These are phyloP conservation scores for Trametes villosa DNA, from an alignment of 768 basidiomycete genomes.

Conservation along the genomic window DNA sequence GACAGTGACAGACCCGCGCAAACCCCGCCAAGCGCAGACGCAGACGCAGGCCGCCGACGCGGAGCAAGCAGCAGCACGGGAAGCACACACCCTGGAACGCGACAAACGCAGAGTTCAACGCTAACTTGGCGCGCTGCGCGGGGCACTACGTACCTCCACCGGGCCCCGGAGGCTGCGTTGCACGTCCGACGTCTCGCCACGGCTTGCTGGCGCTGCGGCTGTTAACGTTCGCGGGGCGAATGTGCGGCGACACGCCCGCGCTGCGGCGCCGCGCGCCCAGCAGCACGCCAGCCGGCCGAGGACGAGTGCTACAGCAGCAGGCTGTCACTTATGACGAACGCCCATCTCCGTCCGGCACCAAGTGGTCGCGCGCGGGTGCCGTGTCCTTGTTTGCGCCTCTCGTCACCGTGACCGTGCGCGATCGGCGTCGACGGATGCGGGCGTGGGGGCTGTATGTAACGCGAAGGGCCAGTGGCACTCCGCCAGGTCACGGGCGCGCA, in stretches of 20 bases:
- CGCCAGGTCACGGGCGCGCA: conserved; percentile 5
- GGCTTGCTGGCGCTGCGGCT: neutral
- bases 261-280: neutral
- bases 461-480: conserved; percentile 5
- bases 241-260: neutral
- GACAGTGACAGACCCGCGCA: conserved; percentile 12
- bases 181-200: too few relatives aligned
- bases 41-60: neutral
- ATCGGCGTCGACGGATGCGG: conserved; percentile 14
- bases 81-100: neutral
- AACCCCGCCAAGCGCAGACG: neutral
- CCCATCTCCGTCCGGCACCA: conserved; percentile 3
- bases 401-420: neutral
- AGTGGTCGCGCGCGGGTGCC: neutral
- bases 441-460: neutral
- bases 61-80: conserved; percentile 1
- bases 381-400: neutral
- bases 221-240: neutral
- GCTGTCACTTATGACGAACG: neutral
- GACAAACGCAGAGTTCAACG: too few relatives aligned
- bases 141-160: neutral
- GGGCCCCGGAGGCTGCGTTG: neutral
- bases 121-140: conserved; percentile 3
- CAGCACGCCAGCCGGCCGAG: neutral
- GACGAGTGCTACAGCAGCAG: neutral